A percentile compares a stretch with the other conserved stretches of the same genome.
Evolutionary conservation across 73 alveolate genomes (phyloP).

Genomic region (Paramecium pentaurelia): DNA sequence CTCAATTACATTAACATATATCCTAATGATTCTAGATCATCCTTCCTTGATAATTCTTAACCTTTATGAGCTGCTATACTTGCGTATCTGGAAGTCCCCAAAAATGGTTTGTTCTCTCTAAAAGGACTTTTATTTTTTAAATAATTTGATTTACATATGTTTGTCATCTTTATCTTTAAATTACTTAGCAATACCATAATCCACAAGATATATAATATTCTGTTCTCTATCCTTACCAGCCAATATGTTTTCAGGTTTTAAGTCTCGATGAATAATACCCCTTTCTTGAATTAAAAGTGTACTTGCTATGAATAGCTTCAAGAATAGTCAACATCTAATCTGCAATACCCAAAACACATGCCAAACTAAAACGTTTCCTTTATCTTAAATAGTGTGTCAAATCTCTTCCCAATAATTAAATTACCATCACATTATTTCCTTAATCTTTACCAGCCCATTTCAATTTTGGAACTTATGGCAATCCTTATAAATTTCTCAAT

Average conservation of each 20-base stretch:
- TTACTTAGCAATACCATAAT: slow-evolving; percentile 81
- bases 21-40: slow-evolving; percentile 78
- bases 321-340: not conserved
- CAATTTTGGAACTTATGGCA: slow-evolving; percentile 29
- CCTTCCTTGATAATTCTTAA: slow-evolving; percentile 80
- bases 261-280: slow-evolving; percentile 72
- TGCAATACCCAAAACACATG: not conserved
- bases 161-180: slow-evolving; percentile 39
- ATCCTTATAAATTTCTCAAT: not conserved
- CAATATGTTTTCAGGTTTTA: slow-evolving; percentile 79
- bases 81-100: slow-evolving; percentile 79
- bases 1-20: slow-evolving; percentile 72
- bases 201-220: slow-evolving; percentile 59
- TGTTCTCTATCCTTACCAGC: slow-evolving; percentile 62
- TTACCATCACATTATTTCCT: not conserved
- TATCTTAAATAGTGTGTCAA: not conserved
- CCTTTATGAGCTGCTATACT: slow-evolving; percentile 78
- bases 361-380: not conserved
- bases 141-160: not conserved
- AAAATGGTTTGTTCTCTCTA: slow-evolving; percentile 59
- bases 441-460: slow-evolving; percentile 38
- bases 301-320: slow-evolving; percentile 46
- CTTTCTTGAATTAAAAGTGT: slow-evolving; percentile 19
- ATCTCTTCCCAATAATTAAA: slow-evolving; percentile 30
- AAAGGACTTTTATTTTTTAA: slow-evolving; percentile 40